Base-by-base conservation (phyloP, 345 rosid genomes). In the Gossypium thurberi region DNA sequence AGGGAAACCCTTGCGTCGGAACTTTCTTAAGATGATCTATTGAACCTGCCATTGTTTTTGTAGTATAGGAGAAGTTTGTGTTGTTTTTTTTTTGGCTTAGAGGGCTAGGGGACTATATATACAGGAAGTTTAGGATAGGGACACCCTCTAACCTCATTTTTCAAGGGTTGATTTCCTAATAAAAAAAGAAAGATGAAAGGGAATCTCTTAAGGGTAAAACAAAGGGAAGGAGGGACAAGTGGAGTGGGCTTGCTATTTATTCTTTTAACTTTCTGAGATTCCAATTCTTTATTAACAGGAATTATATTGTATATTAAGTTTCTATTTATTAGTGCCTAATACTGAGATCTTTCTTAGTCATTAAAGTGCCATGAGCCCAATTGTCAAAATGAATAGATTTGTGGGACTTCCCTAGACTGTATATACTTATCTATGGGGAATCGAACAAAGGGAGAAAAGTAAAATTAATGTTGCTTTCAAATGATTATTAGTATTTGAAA, bases 1-100 rank as follows among this genome's bases (percentile, higher is more conserved):
- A 44, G n/a, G 51, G 37, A n/a, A 71, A 71, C 12, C 64, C 52
- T 42, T 71, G 53, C 1, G 11, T 8, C 12, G 51, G 42, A 37
- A 71, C 74, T 21, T 55, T 71, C 63, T 25, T 71, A 42, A 71
- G 52, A 9, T 56, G 65, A 37, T 21, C 11, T 48, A 28, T n/a
- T 50, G 59, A 68, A 51, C 72, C 28, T 51, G 59, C 72, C 72
- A 50, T 51, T 68, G 10, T 50, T 58, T 58, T 58, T 17, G 4
- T 26, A 15, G 33, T 15, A 43, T 37, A 13, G 42, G 13, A 46
- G 47, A 66, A 3, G 33, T 4, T 28, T 28, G 33, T 28, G 5
- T 13, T 65, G 23, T 37, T 46, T 33, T 66, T 11, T 23, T 26
- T 26, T 6, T 51, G 23, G 40, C 20, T 47, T 21, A 46, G 56